These are phyloP conservation scores for Saturnispora sekii DNA, from an alignment of 805 yeast genomes.

Conservation along the genomic window DNA sequence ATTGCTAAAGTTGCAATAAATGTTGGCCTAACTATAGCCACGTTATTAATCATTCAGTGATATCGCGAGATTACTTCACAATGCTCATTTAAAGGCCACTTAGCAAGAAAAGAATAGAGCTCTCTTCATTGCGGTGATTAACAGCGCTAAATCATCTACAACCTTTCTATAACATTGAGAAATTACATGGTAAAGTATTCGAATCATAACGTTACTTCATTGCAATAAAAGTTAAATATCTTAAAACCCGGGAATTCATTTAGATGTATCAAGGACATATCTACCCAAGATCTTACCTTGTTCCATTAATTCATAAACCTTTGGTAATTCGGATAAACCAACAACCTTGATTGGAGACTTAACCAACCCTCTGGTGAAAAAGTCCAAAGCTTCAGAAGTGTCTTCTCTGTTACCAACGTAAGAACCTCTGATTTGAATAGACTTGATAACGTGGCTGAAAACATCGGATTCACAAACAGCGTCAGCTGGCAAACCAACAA, in stretches of 20 bases:
- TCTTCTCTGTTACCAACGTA: slow-evolving; percentile 89
- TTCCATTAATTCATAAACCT: slow-evolving; percentile 71
- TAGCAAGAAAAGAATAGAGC: no score
- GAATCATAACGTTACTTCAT: not conserved
- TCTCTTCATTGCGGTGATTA: no score
- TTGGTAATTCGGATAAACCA: slow-evolving; percentile 62
- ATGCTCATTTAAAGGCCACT: no score
- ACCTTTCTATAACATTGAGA: no score
- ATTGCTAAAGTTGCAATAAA: no score
- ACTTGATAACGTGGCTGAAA: slow-evolving; percentile 64
- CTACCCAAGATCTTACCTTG: slow-evolving; percentile 83
- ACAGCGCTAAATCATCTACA: no score
- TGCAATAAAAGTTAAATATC: not conserved
- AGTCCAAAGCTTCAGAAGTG: slow-evolving; percentile 67
- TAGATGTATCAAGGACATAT: slow-evolving; percentile 74
- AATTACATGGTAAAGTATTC: no score
- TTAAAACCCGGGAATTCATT: slow-evolving; percentile 27
- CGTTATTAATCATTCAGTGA: no score
- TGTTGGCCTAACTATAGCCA: no score
- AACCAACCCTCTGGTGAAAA: slow-evolving; percentile 59
- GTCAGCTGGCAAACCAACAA: slow-evolving; percentile 71
- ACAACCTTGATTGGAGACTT: slow-evolving; percentile 62
- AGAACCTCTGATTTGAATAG: slow-evolving; percentile 69
- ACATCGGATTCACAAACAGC: slow-evolving; percentile 66
- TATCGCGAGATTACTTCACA: no score